Percentiles rank a stretch among this genome's conserved stretches.
These are phyloP conservation scores for Tricholoma sp. DNA, from an alignment of 768 basidiomycete genomes.

Conservation along the genomic window DNA sequence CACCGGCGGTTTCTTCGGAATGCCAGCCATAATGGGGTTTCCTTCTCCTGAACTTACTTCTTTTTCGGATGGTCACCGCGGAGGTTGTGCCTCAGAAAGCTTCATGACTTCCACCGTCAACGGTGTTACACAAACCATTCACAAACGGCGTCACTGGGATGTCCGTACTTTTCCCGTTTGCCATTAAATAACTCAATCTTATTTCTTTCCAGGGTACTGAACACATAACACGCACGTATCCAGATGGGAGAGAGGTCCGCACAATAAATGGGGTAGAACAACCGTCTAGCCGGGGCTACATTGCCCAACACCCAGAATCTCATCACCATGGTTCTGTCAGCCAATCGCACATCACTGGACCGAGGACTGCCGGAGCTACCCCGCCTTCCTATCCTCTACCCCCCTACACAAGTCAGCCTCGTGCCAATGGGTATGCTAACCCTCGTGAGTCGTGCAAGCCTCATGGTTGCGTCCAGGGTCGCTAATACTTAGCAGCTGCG, in stretches of 20 bases:
- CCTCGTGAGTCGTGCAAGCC: constrained; percentile 16
- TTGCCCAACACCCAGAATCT: constrained; percentile 17
- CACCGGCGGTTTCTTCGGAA: constrained; percentile 18
- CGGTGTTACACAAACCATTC: constrained; percentile 59
- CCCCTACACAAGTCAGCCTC: constrained; percentile 14
- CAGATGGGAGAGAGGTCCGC: constrained; percentile 61
- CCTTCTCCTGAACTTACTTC: constrained; percentile 25
- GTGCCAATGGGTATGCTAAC: constrained; percentile 6
- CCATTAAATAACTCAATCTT: constrained; percentile 8
- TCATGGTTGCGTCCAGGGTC: neutral
- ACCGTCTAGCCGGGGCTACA: constrained; percentile 21
- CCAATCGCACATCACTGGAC: constrained; percentile 12
- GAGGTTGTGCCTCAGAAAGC: constrained; percentile 50
- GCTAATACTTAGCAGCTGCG: constrained; percentile 6
- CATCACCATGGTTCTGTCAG: constrained; percentile 13
- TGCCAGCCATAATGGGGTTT: constrained; percentile 18
- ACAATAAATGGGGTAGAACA: constrained; percentile 67
- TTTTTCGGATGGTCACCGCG: constrained; percentile 20
- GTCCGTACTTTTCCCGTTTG: constrained; percentile 33
- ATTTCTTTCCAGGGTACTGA: constrained; percentile 59
- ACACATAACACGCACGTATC: constrained; percentile 58
- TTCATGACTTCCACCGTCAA: constrained; percentile 54
- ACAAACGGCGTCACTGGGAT: constrained; percentile 49
- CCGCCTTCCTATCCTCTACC: constrained; percentile 23
- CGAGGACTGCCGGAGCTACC: constrained; percentile 16